These are phyloP conservation scores for Thraustotheca clavata DNA, from an alignment of 352 stramenopile species.

Conservation along the genomic window DNA sequence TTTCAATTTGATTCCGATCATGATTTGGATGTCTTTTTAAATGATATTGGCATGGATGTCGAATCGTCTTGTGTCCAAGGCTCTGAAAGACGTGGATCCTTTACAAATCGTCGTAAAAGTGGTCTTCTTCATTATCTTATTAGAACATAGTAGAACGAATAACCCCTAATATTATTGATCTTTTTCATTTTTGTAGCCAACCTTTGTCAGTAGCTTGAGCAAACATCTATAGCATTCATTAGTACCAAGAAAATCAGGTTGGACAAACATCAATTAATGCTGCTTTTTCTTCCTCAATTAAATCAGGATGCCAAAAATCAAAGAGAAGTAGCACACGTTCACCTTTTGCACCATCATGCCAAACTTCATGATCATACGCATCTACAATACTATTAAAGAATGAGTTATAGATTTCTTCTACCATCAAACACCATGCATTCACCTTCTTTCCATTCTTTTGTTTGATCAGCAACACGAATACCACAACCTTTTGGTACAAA, in stretches of 20 bases:
- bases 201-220: slow-evolving; percentile 60
- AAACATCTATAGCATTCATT: slow-evolving; percentile 38
- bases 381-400: slow-evolving; percentile 27
- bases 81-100: neutral
- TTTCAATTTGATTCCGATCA: neutral
- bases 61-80: neutral
- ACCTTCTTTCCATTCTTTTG: slow-evolving; percentile 65
- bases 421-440: slow-evolving; percentile 76
- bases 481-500: slow-evolving; percentile 83
- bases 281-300: slow-evolving; percentile 45
- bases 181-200: slow-evolving; percentile 33
- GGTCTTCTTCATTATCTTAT: no score
- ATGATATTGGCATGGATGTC: slow-evolving; percentile 19
- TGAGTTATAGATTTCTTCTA: slow-evolving; percentile 22
- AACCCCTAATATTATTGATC: no score
- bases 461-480: slow-evolving; percentile 88
- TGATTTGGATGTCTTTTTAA: neutral
- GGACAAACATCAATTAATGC: slow-evolving; percentile 32
- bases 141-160: no score
- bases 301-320: slow-evolving; percentile 69
- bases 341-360: slow-evolving; percentile 48
- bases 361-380: slow-evolving; percentile 77
- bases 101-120: neutral
- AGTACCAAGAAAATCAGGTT: neutral
- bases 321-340: slow-evolving; percentile 83